These are phyloP conservation scores for Lentinula sp. DNA, from an alignment of 768 basidiomycete genomes.

Conservation along the genomic window DNA sequence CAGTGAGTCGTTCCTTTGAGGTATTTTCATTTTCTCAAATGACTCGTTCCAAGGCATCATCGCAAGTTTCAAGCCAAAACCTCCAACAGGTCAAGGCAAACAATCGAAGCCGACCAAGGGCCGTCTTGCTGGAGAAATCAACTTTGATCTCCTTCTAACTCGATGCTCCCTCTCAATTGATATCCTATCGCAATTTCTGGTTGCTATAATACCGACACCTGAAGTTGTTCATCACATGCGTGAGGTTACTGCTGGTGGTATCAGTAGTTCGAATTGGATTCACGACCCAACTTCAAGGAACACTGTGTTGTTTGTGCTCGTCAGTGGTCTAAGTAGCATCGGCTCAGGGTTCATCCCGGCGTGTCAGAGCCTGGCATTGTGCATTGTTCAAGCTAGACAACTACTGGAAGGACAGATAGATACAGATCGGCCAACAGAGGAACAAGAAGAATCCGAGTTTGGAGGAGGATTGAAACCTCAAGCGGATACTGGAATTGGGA, in stretches of 20 bases:
- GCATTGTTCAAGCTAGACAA: conserved; percentile 43
- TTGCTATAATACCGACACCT: conserved; percentile 48
- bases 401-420: conserved; percentile 20
- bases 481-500: conserved; percentile 34
- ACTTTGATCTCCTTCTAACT: conserved; percentile 62
- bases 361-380: conserved; percentile 65
- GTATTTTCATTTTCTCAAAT: neutral
- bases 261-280: neutral
- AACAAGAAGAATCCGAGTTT: conserved; percentile 11
- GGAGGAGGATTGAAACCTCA: conserved; percentile 2
- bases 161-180: conserved; percentile 62
- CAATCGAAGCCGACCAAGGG: conserved; percentile 42
- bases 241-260: neutral
- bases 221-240: conserved; percentile 19
- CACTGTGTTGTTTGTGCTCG: conserved; percentile 52
- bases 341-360: conserved; percentile 70
- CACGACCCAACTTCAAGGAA: conserved; percentile 14
- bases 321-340: conserved; percentile 52
- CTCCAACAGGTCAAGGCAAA: conserved; percentile 6
- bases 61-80: conserved; percentile 47
- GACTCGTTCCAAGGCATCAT: conserved; percentile 43
- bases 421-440: conserved; percentile 10
- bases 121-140: conserved; percentile 56
- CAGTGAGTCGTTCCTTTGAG: conserved; percentile 20
- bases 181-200: conserved; percentile 53